Evolutionary conservation across 371 early-diverging fungal genomes (phyloP).

Genomic region (Syncephalastrum monosporum): DNA sequence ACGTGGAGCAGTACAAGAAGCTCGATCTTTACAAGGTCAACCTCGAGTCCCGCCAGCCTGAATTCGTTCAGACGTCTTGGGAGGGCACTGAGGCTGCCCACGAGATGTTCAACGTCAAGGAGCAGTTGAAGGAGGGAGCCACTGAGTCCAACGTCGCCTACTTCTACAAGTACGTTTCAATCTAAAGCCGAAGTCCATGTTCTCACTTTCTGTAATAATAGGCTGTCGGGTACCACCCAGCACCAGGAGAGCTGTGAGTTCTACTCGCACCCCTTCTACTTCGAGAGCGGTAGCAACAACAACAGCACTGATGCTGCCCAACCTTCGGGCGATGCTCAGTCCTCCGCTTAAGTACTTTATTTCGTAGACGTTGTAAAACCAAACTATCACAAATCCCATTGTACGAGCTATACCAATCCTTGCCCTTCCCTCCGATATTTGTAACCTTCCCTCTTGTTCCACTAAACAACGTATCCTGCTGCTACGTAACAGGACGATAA

Average conservation of each 20-base stretch:
- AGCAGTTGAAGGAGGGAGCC: conserved; percentile 29
- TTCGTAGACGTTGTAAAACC: no score
- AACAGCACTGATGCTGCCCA: no score
- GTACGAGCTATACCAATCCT: no score
- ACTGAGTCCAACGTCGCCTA: conserved; percentile 26
- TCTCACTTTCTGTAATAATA: conserved; percentile 1
- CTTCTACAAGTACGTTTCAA: conserved; percentile 31
- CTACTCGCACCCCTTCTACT: conserved; percentile 50
- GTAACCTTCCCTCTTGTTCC: no score
- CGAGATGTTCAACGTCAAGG: conserved; percentile 42
- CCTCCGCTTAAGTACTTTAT: no score
- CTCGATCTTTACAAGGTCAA: conserved; percentile 41
- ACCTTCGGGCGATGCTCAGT: no score
- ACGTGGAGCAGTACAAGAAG: conserved; percentile 23
- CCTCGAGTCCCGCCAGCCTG: conserved; percentile 30
- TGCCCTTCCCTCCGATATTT: no score
- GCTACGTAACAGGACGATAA: no score
- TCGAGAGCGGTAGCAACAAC: conserved; percentile 6
- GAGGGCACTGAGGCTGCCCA: conserved; percentile 22
- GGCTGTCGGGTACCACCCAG: conserved; percentile 31
- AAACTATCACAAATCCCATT: no score
- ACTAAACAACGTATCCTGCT: no score
- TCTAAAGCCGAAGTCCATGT: not conserved
- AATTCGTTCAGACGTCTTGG: conserved; percentile 37
- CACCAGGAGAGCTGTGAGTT: conserved; percentile 45